Evolutionary conservation across 1,284 basidiomycete genomes (phyloP), one percentile per base, ranked within the genome.

Genomic region (Ceratobasidium papillatum): DNA sequence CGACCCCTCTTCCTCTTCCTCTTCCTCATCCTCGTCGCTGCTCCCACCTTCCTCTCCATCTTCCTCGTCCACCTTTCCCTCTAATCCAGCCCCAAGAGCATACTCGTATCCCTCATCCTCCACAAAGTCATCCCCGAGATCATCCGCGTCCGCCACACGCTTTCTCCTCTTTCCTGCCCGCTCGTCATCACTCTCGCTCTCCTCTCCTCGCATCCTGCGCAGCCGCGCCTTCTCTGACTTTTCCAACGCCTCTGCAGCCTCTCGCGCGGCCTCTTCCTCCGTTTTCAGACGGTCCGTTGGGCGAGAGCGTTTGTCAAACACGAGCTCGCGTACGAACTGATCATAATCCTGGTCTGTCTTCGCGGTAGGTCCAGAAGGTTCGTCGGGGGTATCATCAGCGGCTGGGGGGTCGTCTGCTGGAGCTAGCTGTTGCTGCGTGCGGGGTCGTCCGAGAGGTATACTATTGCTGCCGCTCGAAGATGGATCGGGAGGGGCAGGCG

Each of bases 201-300:
- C 89, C 77, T 94, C 86, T 5, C 96, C 97, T 56, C 93, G 83
- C 96, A 99, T 99, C 22, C 98, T 89, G 78, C 90, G 87, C 69
- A 91, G 82, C 19, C 98, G 87, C 78, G 87, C 89, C 77, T 88
- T 87, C 83, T 99, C 98, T 0, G 94, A 94, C 80, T 90, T 91
- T 83, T 96, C 92, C 63, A 99, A 84, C 1, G 89, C 86, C 79
- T 95, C 92, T 78, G 94, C 96, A 80, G 94, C 94, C 78, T 98
- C 96, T 74, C 92, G 79, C 0, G 95, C 96, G 14, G 95, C 80
- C 81, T 99, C 98, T 78, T 97, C 96, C 79, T 98, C 97, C 0
- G 96, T 98, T 85, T 98, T 99, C 51, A 95, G 95, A 74, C 98
- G 86, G 81, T 99, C 94, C 80, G 96, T 98, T 0, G 98, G 94